Conservation (phyloP, 1,284 basidiomycete genomes). For the Coriolopsis trogii region DNA sequence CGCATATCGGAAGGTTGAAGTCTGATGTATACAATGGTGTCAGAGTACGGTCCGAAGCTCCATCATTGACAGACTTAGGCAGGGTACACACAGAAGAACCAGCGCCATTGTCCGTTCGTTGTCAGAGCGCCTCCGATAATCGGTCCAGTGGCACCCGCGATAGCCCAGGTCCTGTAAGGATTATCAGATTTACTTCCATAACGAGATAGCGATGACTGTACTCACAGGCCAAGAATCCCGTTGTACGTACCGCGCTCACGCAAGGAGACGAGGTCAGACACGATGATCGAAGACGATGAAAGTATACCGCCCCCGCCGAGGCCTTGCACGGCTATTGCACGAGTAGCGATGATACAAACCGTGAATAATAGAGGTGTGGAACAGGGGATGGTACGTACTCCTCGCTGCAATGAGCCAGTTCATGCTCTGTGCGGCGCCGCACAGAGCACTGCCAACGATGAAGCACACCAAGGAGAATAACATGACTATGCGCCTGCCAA, state of each 20-base stretch:
- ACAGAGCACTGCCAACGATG: slow-evolving; percentile 29
- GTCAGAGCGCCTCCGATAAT: slow-evolving; percentile 21
- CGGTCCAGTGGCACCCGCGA: slow-evolving; percentile 15
- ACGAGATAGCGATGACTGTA: not conserved
- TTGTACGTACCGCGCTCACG: slow-evolving; percentile 17
- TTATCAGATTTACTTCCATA: not conserved
- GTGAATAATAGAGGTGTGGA: not conserved
- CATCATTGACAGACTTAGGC: no score
- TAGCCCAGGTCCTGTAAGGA: slow-evolving; percentile 9
- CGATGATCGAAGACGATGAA: slow-evolving; percentile 29
- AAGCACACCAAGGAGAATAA: slow-evolving; percentile 11
- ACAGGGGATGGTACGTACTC: slow-evolving; percentile 12
- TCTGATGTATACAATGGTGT: no score
- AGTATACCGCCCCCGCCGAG: slow-evolving; percentile 49
- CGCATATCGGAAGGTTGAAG: slow-evolving; percentile 24
- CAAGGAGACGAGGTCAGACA: slow-evolving; percentile 22
- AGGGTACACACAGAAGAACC: slow-evolving; percentile 29
- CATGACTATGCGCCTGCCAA: slow-evolving; percentile 14
- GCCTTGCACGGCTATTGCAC: not conserved
- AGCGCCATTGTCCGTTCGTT: slow-evolving; percentile 24
- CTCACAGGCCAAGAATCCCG: not conserved
- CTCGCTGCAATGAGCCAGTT: slow-evolving; percentile 44
- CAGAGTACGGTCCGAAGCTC: no score
- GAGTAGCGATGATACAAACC: no score
- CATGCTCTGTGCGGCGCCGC: slow-evolving; percentile 44